Evolutionary conservation across 169 alveolate species (phyloP).

Genomic region (Cryptosporidium tyzzeri): DNA sequence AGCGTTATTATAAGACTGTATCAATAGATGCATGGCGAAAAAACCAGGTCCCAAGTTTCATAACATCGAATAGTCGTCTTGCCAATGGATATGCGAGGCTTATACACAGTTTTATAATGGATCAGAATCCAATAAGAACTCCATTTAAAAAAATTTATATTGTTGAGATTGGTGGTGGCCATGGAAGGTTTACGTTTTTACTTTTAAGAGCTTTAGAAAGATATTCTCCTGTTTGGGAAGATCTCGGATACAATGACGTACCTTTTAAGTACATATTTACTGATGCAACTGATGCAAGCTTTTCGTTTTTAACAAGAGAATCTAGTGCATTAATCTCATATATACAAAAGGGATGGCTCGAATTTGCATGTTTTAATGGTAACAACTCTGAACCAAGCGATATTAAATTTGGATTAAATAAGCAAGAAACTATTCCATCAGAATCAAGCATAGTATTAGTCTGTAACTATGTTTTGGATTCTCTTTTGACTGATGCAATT

Average conservation of each 20-base stretch:
- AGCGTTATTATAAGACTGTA: slow-evolving; percentile 82
- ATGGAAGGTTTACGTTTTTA: slow-evolving; percentile 85
- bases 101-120: slow-evolving; percentile 84
- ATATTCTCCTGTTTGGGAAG: slow-evolving; percentile 80
- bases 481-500: slow-evolving; percentile 85
- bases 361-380: slow-evolving; percentile 86
- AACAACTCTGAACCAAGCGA: slow-evolving; percentile 78
- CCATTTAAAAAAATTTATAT: slow-evolving; percentile 79
- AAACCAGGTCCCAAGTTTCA: slow-evolving; percentile 86
- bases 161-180: slow-evolving; percentile 87
- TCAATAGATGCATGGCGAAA: slow-evolving; percentile 88
- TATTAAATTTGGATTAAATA: slow-evolving; percentile 75
- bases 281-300: slow-evolving; percentile 84
- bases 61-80: slow-evolving; percentile 85
- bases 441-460: slow-evolving; percentile 83
- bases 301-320: slow-evolving; percentile 80
- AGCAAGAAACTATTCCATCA: slow-evolving; percentile 78
- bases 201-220: slow-evolving; percentile 83
- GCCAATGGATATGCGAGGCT: slow-evolving; percentile 85
- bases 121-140: slow-evolving; percentile 78
- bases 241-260: slow-evolving; percentile 82
- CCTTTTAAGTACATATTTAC: slow-evolving; percentile 87
- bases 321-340: slow-evolving; percentile 77
- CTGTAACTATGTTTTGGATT: slow-evolving; percentile 86
- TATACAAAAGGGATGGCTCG: slow-evolving; percentile 82